Base-by-base conservation (phyloP, 805 yeast species). In the Metschnikowia santaceciliae region DNA sequence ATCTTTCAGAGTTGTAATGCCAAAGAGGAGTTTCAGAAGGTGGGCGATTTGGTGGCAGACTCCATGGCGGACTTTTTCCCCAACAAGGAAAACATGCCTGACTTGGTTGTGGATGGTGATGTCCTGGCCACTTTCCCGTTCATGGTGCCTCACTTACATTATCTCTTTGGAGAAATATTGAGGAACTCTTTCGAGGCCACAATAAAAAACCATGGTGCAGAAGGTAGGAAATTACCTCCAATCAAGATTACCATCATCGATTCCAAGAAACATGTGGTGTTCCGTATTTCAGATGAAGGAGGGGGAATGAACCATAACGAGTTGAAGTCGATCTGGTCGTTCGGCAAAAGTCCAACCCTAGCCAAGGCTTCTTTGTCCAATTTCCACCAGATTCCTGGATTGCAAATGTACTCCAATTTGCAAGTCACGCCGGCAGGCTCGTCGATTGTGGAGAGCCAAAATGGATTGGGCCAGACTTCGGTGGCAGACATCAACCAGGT, bases 111-210 rank as follows among this genome's bases (percentile, higher is more conserved):
- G n/a, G 87, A 86, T 52, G 97, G 96, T 2, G 84, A 84, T 19
- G 57, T 71, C 6, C 81, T 82, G 51, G 73, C 84, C 22, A 76
- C 76, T 15, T 89, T 94, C 66, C 94, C 90, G 44, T 92, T 90
- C 64, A 78, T 94, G 73, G 84, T 86, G 10, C 84, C 90, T 3
- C 98, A 92, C 70, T 72, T 94, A 56, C 90, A 88, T 60, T 92
- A 89, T 65, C 74, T 92, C 38, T 74, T 91, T 47, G 94, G 96
- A 20, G 98, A 92, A 67, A 84, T 92, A 35, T 69, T 94, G 51
- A 77, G 97, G 56, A 92, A 94, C 63, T 81, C 95, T 3, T 79
- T 82, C 58, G 95, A 89, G 62, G 92, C 96, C 0, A 87, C 96
- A 0, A 80, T 89, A 48, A 74, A 74, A 42, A 61, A 66, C 5